phyloP scores from a whole-genome alignment of 306 rosid species.

The Pueraria montana region DNA sequence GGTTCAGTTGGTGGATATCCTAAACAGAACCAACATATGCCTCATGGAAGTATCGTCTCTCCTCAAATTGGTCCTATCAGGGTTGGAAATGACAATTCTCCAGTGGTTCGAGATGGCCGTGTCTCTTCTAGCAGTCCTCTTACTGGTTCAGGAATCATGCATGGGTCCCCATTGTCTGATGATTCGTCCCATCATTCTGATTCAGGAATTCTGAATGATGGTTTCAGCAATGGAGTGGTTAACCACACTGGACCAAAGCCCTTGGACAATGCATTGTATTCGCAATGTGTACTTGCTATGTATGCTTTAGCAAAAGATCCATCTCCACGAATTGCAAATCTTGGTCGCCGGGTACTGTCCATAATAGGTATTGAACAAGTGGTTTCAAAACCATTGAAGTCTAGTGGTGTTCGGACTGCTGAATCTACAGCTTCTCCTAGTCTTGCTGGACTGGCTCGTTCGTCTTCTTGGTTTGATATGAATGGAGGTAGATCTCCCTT shows the following conservation, averaged over 20 bases:
- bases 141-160: slow-evolving; percentile 84
- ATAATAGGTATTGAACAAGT: slow-evolving; percentile 96
- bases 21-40: slow-evolving; percentile 62
- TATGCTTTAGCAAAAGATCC: slow-evolving; percentile 96
- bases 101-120: slow-evolving; percentile 74
- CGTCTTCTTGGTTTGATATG: slow-evolving; percentile 98
- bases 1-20: slow-evolving; percentile 64
- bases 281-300: slow-evolving; percentile 90
- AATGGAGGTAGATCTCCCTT: slow-evolving; percentile 74
- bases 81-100: slow-evolving; percentile 78
- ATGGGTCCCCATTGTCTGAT: slow-evolving; percentile 94
- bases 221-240: slow-evolving; percentile 82
- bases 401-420: slow-evolving; percentile 58
- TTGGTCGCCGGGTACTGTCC: slow-evolving; percentile 91
- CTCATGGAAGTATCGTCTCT: slow-evolving; percentile 73
- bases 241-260: slow-evolving; percentile 76
- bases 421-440: slow-evolving; percentile 65
- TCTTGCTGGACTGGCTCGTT: slow-evolving; percentile 85
- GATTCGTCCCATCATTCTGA: slow-evolving; percentile 94
- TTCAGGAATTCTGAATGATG: slow-evolving; percentile 89
- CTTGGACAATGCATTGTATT: slow-evolving; percentile 77
- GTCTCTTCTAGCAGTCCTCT: slow-evolving; percentile 94
- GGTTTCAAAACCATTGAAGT: slow-evolving; percentile 79
- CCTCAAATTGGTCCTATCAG: slow-evolving; percentile 92
- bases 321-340: slow-evolving; percentile 88